Evolutionary conservation across 441 rosid genomes (phyloP).

Genomic region (Francoa sonchifolia): DNA sequence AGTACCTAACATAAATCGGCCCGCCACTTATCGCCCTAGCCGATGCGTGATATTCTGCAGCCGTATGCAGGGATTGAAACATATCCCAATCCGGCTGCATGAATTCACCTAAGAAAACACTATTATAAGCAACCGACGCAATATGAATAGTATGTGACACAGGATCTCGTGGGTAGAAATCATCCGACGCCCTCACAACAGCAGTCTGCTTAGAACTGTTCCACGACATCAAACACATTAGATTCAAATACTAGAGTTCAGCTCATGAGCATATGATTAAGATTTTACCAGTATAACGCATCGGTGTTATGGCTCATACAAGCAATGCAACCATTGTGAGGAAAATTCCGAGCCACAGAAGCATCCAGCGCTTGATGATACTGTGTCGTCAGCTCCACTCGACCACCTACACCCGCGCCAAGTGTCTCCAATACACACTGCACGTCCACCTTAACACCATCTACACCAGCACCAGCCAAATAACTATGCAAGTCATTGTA

Average conservation of each 20-base stretch:
- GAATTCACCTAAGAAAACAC: constrained; percentile 76
- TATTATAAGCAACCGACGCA: constrained; percentile 77
- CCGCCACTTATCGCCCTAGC: constrained; percentile 94
- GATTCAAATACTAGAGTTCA: too few species aligned
- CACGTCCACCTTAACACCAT: constrained; percentile 84
- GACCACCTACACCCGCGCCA: constrained; percentile 76
- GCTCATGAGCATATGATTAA: too few species aligned
- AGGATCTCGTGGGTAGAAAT: constrained; percentile 86
- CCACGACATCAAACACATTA: not conserved
- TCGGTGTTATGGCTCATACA: constrained; percentile 95
- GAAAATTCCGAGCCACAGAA: constrained; percentile 62
- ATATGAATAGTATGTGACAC: constrained; percentile 83
- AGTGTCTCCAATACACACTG: constrained; percentile 84
- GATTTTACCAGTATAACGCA: constrained; percentile 83
- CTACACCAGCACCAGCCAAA: constrained; percentile 69
- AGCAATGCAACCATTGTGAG: constrained; percentile 79
- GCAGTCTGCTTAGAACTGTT: constrained; percentile 83
- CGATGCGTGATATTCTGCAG: constrained; percentile 82
- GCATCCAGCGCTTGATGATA: constrained; percentile 89
- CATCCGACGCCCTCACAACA: constrained; percentile 81
- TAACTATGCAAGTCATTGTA: constrained; percentile 69
- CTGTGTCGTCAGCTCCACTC: constrained; percentile 68
- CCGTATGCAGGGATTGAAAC: constrained; percentile 84
- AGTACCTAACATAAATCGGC: constrained; percentile 73
- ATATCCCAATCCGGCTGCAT: constrained; percentile 97